Percentiles rank a stretch among this genome's conserved stretches.
These are phyloP conservation scores for Sophora flavescens DNA, from an alignment of 306 rosid genomes.

Conservation along the genomic window DNA sequence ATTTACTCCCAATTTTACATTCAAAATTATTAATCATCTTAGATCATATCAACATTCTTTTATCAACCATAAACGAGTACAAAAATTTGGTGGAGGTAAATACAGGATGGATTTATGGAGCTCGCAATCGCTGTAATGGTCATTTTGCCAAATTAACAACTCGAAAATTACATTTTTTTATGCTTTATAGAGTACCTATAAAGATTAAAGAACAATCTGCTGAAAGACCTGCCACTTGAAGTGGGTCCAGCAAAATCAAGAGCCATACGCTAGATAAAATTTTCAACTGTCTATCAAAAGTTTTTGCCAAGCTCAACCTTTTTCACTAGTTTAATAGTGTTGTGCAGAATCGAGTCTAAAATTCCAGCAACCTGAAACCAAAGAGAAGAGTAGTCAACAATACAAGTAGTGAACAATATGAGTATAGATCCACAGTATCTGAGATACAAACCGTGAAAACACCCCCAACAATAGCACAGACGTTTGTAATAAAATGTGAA, in stretches of 20 bases:
- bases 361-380: conserved; percentile 97
- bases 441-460: conserved; percentile 91
- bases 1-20: background rate
- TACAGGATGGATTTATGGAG: conserved; percentile 23
- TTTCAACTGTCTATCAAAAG: conserved; percentile 66
- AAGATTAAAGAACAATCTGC: conserved; percentile 18
- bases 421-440: conserved; percentile 16
- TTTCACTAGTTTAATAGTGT: conserved; percentile 75
- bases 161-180: conserved; percentile 40
- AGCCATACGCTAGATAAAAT: conserved; percentile 43
- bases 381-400: conserved; percentile 44
- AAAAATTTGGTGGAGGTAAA: conserved; percentile 13
- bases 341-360: conserved; percentile 87
- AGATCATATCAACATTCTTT: background rate
- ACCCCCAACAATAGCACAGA: conserved; percentile 98
- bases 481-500: conserved; percentile 92
- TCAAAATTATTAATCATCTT: background rate
- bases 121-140: conserved; percentile 37
- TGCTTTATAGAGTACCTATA: conserved; percentile 35
- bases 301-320: conserved; percentile 94
- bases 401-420: conserved; percentile 36
- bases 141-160: conserved; percentile 34
- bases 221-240: conserved; percentile 33
- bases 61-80: conserved; percentile 29
- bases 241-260: conserved; percentile 48